Conservation (phyloP, 495 filamentous ascomycete genomes). For the Tricharina praecox region DNA sequence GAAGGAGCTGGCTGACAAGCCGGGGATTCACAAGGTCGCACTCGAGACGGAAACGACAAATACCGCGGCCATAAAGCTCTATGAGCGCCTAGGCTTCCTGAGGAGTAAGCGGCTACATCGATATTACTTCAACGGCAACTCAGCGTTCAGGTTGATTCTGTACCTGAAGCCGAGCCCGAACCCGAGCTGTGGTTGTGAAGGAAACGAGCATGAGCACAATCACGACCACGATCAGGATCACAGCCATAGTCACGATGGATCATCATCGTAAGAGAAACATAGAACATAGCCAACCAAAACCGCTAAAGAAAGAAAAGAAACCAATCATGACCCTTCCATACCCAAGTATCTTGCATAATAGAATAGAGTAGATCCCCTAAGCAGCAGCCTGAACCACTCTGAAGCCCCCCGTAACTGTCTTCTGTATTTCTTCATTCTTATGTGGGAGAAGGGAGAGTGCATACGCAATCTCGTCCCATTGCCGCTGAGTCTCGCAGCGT, state of each 20-base stretch:
- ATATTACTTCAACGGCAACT: constrained; percentile 94
- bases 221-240: constrained; percentile 11
- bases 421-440: constrained; percentile 93
- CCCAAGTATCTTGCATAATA: background rate
- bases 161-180: constrained; percentile 45
- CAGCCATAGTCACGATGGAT: constrained; percentile 7
- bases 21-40: constrained; percentile 41
- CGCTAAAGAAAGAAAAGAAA: no score
- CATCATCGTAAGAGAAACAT: no score
- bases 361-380: background rate
- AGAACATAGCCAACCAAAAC: background rate
- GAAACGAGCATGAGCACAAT: constrained; percentile 26
- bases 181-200: constrained; percentile 5
- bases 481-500: constrained; percentile 76
- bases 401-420: constrained; percentile 67
- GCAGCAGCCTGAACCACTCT: constrained; percentile 55
- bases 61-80: constrained; percentile 75
- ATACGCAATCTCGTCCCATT: constrained; percentile 95
- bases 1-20: background rate
- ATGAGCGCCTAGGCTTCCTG: constrained; percentile 84
- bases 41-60: constrained; percentile 97
- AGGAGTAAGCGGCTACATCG: constrained; percentile 83
- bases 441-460: constrained; percentile 76
- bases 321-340: no score
- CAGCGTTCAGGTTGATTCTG: constrained; percentile 74